A percentile compares a stretch with the other conserved stretches of the same genome.
phyloP scores from a whole-genome alignment of 1,284 basidiomycete genomes.

The Pseudozyma pruni region DNA sequence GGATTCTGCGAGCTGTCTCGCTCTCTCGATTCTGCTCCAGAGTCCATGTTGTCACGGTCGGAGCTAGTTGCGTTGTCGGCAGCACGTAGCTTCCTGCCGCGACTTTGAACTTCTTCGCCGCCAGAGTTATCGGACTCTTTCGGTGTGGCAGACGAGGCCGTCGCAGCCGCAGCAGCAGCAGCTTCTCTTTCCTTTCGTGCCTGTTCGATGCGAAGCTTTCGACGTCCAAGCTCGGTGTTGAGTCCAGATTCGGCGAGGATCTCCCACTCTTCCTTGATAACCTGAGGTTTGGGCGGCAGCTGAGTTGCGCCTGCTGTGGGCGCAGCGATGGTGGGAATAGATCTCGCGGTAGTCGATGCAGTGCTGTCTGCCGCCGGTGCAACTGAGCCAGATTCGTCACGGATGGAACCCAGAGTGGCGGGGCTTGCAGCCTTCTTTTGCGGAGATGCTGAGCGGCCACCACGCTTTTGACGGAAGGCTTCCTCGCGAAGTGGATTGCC shows the following conservation, averaged over 20 bases:
- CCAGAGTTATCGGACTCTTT: constrained; percentile 8
- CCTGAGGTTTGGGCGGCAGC: constrained; percentile 36
- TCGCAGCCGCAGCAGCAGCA: constrained; percentile 20
- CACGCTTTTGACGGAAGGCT: constrained; percentile 53
- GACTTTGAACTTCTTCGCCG: constrained; percentile 12
- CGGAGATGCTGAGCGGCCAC: constrained; percentile 40
- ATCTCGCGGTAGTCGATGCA: neutral
- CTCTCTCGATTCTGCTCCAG: constrained; percentile 26
- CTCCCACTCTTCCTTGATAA: constrained; percentile 55
- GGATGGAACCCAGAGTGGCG: neutral
- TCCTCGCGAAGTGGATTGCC: constrained; percentile 57
- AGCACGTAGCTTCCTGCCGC: constrained; percentile 23
- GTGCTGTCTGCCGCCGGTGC: neutral
- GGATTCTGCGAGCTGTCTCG: constrained; percentile 23
- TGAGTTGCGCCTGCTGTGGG: constrained; percentile 15
- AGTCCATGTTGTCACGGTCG: constrained; percentile 17
- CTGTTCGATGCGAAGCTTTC: constrained; percentile 48
- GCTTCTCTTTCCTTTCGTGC: constrained; percentile 37
- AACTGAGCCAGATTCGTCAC: neutral
- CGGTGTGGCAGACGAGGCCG: neutral
- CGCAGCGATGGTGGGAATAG: neutral
- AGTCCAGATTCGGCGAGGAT: constrained; percentile 52
- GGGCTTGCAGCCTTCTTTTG: constrained; percentile 22
- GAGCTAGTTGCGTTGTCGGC: constrained; percentile 25
- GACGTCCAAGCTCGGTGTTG: constrained; percentile 52